Conservation (phyloP, 257 asterid genomes). For the Lithospermum erythrorhizon region DNA sequence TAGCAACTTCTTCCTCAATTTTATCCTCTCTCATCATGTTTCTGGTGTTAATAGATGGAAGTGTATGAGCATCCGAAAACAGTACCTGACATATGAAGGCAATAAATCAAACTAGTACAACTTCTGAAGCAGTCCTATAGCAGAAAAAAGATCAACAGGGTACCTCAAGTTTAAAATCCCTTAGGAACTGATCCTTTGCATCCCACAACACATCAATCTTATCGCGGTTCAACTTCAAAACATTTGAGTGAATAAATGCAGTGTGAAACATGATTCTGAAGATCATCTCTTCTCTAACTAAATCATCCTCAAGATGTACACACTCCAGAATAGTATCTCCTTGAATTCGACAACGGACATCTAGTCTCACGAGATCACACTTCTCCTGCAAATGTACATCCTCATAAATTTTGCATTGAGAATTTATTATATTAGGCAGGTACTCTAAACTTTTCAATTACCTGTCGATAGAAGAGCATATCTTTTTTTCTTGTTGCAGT, state of each 20-base stretch:
- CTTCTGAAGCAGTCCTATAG: slow-evolving; percentile 22
- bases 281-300: slow-evolving; percentile 75
- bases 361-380: slow-evolving; percentile 68
- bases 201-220: slow-evolving; percentile 91
- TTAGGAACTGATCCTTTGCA: slow-evolving; percentile 59
- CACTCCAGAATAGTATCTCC: slow-evolving; percentile 96
- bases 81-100: slow-evolving; percentile 61
- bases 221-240: slow-evolving; percentile 68
- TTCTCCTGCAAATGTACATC: slow-evolving; percentile 56
- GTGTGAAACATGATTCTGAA: slow-evolving; percentile 91
- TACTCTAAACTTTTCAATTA: slow-evolving; percentile 23
- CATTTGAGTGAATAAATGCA: slow-evolving; percentile 75
- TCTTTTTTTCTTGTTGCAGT: slow-evolving; percentile 43
- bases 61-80: slow-evolving; percentile 79
- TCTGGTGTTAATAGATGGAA: slow-evolving; percentile 35
- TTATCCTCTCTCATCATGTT: slow-evolving; percentile 53
- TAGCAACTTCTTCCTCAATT: slow-evolving; percentile 49
- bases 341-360: slow-evolving; percentile 61
- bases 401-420: slow-evolving; percentile 13
- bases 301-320: slow-evolving; percentile 79
- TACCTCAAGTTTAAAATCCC: slow-evolving; percentile 91
- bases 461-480: slow-evolving; percentile 63
- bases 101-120: slow-evolving; percentile 29
- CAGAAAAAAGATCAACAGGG: slow-evolving; percentile 24
- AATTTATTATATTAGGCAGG: slow-evolving; percentile 12